Evolutionary conservation across 768 basidiomycete genomes (phyloP).

Genomic region (Gyrodon lividus): DNA sequence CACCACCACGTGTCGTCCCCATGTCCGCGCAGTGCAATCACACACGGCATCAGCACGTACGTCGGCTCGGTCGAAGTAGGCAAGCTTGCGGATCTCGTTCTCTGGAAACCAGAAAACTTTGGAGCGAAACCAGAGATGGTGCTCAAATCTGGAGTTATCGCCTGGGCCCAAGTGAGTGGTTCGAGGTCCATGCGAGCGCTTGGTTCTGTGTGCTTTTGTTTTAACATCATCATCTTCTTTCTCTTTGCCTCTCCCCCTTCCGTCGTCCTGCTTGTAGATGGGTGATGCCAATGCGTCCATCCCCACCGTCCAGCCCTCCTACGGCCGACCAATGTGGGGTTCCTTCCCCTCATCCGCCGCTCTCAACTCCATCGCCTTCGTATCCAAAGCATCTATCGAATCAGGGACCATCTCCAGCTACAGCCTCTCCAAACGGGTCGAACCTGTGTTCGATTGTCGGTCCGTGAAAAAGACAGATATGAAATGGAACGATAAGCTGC

Average conservation of each 20-base stretch:
- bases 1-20: background rate
- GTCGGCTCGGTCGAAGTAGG: conserved; percentile 84
- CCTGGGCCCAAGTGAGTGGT: conserved; percentile 72
- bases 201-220: background rate
- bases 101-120: conserved; percentile 95
- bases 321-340: conserved; percentile 93
- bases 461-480: conserved; percentile 80
- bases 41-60: conserved; percentile 86
- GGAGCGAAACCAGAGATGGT: conserved; percentile 93
- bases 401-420: conserved; percentile 63
- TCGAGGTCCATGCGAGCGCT: background rate
- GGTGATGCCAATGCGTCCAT: conserved; percentile 97
- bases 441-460: conserved; percentile 77
- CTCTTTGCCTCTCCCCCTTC: background rate
- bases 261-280: conserved; percentile 52
- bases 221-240: too few species aligned
- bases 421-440: conserved; percentile 65
- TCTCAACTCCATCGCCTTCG: conserved; percentile 82
- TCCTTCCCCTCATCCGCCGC: conserved; percentile 73
- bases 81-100: conserved; percentile 87
- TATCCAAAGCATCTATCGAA: conserved; percentile 69
- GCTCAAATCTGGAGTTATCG: conserved; percentile 92
- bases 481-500: conserved; percentile 87
- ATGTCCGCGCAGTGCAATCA: conserved; percentile 65
- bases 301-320: conserved; percentile 90